Evolutionary conservation across 139 green algal species (phyloP).

Genomic region (Raphidocelis subcapitata): DNA sequence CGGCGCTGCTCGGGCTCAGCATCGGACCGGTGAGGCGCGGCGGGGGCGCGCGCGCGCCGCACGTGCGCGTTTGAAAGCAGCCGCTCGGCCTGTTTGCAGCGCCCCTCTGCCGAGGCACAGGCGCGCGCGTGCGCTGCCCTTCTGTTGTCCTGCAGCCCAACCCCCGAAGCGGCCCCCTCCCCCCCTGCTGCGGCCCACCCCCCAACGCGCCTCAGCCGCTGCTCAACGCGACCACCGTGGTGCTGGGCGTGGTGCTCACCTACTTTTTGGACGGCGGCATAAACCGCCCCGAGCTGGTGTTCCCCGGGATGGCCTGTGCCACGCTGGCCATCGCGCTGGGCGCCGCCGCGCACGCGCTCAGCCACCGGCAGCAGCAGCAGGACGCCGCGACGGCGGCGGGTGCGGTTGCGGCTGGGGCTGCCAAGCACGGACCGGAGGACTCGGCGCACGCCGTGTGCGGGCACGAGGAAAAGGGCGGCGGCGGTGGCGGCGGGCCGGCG

Average conservation of each 20-base stretch:
- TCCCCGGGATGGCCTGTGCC: conserved; percentile 34
- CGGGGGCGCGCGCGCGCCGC: too few relatives aligned
- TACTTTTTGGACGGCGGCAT: conserved; percentile 48
- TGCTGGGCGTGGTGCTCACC: conserved; percentile 26
- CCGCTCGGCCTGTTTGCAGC: too few relatives aligned
- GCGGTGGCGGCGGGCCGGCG: too few relatives aligned
- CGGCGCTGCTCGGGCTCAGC: conserved; percentile 18
- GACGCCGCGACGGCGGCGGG: not conserved
- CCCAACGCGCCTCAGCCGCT: not conserved
- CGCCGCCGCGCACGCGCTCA: conserved; percentile 6
- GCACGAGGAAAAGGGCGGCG: not conserved
- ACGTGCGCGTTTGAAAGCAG: too few relatives aligned
- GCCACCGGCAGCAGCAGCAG: not conserved
- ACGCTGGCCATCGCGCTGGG: conserved; percentile 8
- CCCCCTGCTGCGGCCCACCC: too few relatives aligned
- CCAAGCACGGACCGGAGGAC: not conserved
- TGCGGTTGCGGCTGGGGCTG: too few relatives aligned
- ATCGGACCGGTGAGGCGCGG: conserved; percentile 6
- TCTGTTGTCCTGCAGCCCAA: too few relatives aligned
- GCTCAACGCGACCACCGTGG: conserved; percentile 27
- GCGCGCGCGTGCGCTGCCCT: too few relatives aligned
- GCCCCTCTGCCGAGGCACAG: too few relatives aligned
- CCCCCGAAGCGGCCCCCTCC: too few relatives aligned
- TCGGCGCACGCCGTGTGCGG: not conserved
- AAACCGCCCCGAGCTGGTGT: conserved; percentile 39